phyloP scores from a whole-genome alignment of 2,329 filamentous ascomycete genomes.

The Colletotrichum endophyticum region DNA sequence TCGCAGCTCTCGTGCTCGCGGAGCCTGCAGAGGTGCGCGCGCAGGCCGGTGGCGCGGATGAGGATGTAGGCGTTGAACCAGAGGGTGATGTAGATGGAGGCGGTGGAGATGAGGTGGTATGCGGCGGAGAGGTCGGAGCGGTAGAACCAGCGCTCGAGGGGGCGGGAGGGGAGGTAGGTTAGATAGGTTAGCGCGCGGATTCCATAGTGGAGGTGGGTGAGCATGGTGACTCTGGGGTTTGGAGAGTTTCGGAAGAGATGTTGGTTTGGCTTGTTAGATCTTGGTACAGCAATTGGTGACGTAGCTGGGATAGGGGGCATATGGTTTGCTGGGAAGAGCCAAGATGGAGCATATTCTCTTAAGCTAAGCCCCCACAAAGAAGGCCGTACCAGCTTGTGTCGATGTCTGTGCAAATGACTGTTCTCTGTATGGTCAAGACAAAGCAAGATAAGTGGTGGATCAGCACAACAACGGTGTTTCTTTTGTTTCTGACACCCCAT shows the following conservation, averaged over 20 bases:
- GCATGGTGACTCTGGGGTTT: not conserved
- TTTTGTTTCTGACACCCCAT: not conserved
- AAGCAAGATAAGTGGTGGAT: not conserved
- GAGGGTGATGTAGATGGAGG: not conserved
- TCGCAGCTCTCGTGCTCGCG: not conserved
- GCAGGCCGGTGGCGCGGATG: not conserved
- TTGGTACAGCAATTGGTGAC: not conserved
- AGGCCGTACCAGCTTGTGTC: not conserved
- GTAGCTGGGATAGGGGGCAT: not conserved
- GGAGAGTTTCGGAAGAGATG: not conserved
- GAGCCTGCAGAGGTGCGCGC: not conserved
- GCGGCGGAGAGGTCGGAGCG: not conserved
- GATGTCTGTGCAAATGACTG: not conserved
- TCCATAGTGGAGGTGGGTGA: not conserved
- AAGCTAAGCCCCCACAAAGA: not conserved
- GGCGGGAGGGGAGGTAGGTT: not conserved
- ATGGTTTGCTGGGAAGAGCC: not conserved
- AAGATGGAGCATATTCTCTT: not conserved
- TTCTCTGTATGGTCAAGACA: not conserved
- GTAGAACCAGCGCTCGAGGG: conserved; percentile 2
- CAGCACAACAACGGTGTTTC: not conserved
- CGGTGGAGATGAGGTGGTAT: not conserved
- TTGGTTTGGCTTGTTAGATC: not conserved
- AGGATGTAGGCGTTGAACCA: not conserved
- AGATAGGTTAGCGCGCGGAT: not conserved